These are phyloP conservation scores for Pseudozyma sp. DNA, from an alignment of 1,284 basidiomycete species.

Conservation along the genomic window DNA sequence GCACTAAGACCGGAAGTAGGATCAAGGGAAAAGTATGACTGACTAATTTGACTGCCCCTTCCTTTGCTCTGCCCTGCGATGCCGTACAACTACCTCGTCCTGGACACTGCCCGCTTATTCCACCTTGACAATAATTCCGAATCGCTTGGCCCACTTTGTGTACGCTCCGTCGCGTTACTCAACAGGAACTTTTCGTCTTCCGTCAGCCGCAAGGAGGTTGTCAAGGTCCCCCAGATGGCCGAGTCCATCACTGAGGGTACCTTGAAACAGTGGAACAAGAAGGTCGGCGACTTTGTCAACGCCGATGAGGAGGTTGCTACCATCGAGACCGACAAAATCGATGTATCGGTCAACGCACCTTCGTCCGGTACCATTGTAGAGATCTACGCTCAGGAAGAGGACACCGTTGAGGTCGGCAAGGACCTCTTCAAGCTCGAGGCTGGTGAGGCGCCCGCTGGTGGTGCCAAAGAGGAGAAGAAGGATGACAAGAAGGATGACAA, in stretches of 20 bases:
- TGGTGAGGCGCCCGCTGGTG: slow-evolving; percentile 75
- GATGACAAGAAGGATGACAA: slow-evolving; percentile 66
- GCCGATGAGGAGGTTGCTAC: slow-evolving; percentile 96
- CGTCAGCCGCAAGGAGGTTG: slow-evolving; percentile 73
- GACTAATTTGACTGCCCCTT: no score
- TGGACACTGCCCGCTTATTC: no score
- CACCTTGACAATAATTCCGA: background rate
- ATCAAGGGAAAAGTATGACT: no score
- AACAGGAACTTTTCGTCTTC: slow-evolving; percentile 50
- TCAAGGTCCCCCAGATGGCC: slow-evolving; percentile 99
- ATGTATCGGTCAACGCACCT: slow-evolving; percentile 95
- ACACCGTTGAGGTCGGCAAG: slow-evolving; percentile 93
- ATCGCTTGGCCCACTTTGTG: background rate
- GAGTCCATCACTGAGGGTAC: slow-evolving; percentile 99
- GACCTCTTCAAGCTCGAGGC: slow-evolving; percentile 92
- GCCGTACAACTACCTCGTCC: background rate
- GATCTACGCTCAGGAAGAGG: slow-evolving; percentile 88
- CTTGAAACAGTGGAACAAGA: slow-evolving; percentile 93
- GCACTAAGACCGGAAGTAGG: no score
- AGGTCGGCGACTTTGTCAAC: slow-evolving; percentile 89
- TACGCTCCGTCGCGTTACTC: background rate
- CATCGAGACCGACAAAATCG: slow-evolving; percentile 99
- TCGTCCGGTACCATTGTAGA: slow-evolving; percentile 88
- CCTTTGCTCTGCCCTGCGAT: no score
- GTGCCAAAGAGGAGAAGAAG: slow-evolving; percentile 69